Evolutionary conservation across 495 filamentous ascomycete genomes (phyloP).

Genomic region (Podospora tetraspora): DNA sequence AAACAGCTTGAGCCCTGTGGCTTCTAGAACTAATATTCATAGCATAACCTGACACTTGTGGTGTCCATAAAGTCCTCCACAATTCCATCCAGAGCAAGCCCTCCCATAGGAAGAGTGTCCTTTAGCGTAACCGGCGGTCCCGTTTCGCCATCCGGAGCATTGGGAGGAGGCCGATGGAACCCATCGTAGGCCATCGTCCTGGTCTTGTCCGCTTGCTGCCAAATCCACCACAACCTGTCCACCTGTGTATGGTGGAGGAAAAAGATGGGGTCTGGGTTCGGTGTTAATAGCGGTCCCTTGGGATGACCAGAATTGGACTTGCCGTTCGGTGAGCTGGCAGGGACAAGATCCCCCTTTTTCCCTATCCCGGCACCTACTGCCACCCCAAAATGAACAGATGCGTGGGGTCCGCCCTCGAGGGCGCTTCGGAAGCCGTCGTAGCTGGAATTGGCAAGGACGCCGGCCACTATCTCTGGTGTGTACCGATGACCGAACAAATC

Average conservation of each 20-base stretch:
- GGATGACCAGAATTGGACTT: background rate
- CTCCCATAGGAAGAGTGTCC: background rate
- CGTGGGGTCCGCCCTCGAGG: conserved; percentile 7
- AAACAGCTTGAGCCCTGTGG: no score
- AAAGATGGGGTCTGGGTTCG: background rate
- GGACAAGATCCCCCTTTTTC: conserved; percentile 1
- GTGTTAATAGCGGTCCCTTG: background rate
- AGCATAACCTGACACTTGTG: background rate
- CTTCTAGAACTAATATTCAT: background rate
- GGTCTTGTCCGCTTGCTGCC: conserved; percentile 3
- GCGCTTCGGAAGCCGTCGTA: conserved; percentile 4
- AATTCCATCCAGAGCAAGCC: conserved; percentile 1
- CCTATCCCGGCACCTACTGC: background rate
- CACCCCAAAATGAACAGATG: conserved; percentile 7
- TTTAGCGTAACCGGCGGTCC: conserved; percentile 1
- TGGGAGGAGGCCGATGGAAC: conserved; percentile 2
- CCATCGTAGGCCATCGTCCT: background rate
- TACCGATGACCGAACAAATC: conserved; percentile 5
- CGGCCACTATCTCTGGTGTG: background rate
- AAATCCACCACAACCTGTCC: conserved; percentile 9
- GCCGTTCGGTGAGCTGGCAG: conserved; percentile 7
- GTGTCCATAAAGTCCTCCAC: conserved; percentile 6
- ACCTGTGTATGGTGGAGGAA: conserved; percentile 6
- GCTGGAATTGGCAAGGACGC: background rate
- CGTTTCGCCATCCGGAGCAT: background rate